A percentile compares a stretch with the other conserved stretches of the same genome.
These are phyloP conservation scores for Mortierella sp. DNA, from an alignment of 371 early-diverging fungal genomes.

Conservation along the genomic window DNA sequence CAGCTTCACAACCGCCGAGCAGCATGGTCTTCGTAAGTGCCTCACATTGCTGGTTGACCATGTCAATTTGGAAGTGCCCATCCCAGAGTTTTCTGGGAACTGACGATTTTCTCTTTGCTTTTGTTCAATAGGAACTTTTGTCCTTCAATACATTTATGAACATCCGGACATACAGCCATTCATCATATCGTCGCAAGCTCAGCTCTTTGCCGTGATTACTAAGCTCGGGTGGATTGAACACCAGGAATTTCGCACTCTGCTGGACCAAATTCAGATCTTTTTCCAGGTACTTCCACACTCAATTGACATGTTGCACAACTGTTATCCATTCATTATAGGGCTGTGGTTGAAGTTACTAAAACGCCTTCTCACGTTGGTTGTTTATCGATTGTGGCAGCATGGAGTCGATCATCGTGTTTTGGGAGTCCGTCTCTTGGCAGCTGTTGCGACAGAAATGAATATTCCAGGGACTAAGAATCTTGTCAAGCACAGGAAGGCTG, in stretches of 20 bases:
- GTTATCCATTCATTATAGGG: not conserved
- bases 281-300: constrained; percentile 65
- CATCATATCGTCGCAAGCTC: constrained; percentile 76
- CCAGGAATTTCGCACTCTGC: constrained; percentile 74
- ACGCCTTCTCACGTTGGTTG: not conserved
- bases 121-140: constrained; percentile 58
- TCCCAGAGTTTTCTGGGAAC: not conserved
- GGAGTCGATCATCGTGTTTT: constrained; percentile 73
- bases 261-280: constrained; percentile 77
- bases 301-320: not conserved
- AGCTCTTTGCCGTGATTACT: constrained; percentile 81
- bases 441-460: constrained; percentile 77
- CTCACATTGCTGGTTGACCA: not conserved
- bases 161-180: constrained; percentile 77
- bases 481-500: constrained; percentile 69
- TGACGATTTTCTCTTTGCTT: not conserved
- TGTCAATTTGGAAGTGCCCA: not conserved
- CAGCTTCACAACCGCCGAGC: constrained; percentile 68
- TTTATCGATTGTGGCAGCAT: constrained; percentile 57
- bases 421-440: constrained; percentile 70
- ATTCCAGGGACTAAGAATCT: constrained; percentile 59
- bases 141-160: constrained; percentile 77
- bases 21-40: constrained; percentile 51
- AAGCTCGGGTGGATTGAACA: constrained; percentile 88
- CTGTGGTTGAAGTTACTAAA: not conserved